These are phyloP conservation scores for Trichoderma breve DNA, from an alignment of 2,329 filamentous ascomycete genomes.

Conservation along the genomic window DNA sequence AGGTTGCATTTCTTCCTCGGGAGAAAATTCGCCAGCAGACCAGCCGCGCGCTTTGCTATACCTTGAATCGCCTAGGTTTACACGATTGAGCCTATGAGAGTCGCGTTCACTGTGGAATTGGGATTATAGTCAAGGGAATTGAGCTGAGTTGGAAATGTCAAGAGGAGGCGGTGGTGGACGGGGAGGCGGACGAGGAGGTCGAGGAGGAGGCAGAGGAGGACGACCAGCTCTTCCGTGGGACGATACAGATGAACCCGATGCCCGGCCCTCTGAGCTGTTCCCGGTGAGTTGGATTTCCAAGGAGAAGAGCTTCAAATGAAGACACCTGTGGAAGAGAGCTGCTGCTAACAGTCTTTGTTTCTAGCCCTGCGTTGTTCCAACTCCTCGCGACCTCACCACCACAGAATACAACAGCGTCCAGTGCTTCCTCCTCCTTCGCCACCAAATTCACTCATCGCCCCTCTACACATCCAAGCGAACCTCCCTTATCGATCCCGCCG, in stretches of 20 bases:
- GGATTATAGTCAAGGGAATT: background rate
- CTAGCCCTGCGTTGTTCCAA: constrained; percentile 51
- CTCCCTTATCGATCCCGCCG: constrained; percentile 39
- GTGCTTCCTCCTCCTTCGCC: constrained; percentile 55
- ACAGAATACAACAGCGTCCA: constrained; percentile 49
- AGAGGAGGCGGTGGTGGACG: constrained; percentile 51
- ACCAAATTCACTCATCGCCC: constrained; percentile 53
- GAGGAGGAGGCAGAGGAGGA: constrained; percentile 47
- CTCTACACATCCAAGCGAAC: constrained; percentile 57
- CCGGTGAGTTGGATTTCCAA: constrained; percentile 42
- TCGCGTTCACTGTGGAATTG: background rate
- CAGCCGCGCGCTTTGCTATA: background rate
- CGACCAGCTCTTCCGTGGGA: constrained; percentile 52
- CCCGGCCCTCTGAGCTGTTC: constrained; percentile 58
- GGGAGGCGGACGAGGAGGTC: constrained; percentile 51
- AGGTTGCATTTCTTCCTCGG: background rate
- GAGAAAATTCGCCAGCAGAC: background rate
- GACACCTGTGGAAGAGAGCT: background rate
- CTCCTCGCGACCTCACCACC: constrained; percentile 42
- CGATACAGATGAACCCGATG: constrained; percentile 53
- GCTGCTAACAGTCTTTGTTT: background rate
- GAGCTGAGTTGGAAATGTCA: constrained; percentile 42
- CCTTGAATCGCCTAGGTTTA: background rate
- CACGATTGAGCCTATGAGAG: background rate
- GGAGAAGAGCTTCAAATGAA: background rate